Evolutionary conservation across 139 green algal species (phyloP), one percentile per base, ranked within the genome.

Genomic region (Auxenochlorella pyrenoidosa): DNA sequence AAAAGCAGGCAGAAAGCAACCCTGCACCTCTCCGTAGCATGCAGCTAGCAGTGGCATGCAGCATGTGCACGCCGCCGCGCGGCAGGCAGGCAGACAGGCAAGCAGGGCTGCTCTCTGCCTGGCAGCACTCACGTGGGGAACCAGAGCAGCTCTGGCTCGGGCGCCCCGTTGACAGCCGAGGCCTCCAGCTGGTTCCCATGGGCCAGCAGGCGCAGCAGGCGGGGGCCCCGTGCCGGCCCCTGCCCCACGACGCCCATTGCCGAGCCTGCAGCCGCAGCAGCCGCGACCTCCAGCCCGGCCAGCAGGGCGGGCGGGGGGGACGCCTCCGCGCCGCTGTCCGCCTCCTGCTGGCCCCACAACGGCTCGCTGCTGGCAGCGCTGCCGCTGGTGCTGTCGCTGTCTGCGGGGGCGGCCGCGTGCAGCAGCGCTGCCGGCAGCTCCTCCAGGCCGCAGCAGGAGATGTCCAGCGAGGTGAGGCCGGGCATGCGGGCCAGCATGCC

Each of bases 121-220:
- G n/a, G n/a, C n/a, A 34, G 68, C 63, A 80, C 73, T 80, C 73
- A 59, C 70, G 70, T 30, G 26, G 73, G 41, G 10, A 80, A 38
- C 70, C 70, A 76, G n/a, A 76, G 70, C 22, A 80, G 41, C 43
- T 59, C 73, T 2, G 34, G 66, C 28, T 63, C 54, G 16, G 66
- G 70, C 4, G 10, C 70, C 2, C 70, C 70, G 8, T 47, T 43
- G 34, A 76, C 18, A 13, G 70, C 70, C 10, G 70, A 76, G 21
- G 80, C 80, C 21, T 85, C 80, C 80, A 85, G 63, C 80, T 85
- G 80, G 32, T 85, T 85, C 21, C 80, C 80, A n/a, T 85, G 80
- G 5, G 80, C 80, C 63, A 85, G 40, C 80, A 85, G 41, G 0
- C 80, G 80, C 32, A 38, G 41, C 40, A 85, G 43, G 2, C 80